Percentiles rank a stretch among this genome's conserved stretches.
phyloP scores from a whole-genome alignment of 208 protist genomes.

The Leishmania arabica region DNA sequence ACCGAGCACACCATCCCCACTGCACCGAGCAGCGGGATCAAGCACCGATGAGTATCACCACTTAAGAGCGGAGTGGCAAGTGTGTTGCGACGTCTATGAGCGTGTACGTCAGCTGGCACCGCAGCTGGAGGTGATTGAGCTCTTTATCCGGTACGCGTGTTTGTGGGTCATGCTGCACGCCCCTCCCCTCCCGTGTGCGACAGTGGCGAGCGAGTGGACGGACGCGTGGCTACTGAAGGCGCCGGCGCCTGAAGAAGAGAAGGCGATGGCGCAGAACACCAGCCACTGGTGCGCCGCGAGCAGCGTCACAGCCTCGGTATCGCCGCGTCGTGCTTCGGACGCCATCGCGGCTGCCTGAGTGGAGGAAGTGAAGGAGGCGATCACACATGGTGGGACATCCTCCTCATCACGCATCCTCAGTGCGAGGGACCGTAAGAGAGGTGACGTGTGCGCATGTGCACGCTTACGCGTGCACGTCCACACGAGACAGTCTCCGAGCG shows the following conservation, averaged over 20 bases:
- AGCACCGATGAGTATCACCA: not conserved
- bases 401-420: not conserved
- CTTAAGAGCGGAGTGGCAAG: not conserved
- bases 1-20: not conserved
- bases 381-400: not conserved
- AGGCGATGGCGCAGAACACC: not conserved
- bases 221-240: slow-evolving; percentile 4
- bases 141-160: slow-evolving; percentile 17
- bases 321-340: not conserved
- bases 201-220: not conserved
- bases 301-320: not conserved
- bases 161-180: slow-evolving; percentile 27
- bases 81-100: slow-evolving; percentile 6
- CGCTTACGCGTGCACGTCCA: not conserved
- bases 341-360: not conserved
- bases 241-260: not conserved
- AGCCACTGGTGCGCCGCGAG: not conserved
- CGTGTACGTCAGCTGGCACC: slow-evolving; percentile 14
- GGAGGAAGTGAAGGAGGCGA: not conserved
- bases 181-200: slow-evolving; percentile 1
- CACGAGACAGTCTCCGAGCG: not conserved
- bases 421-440: not conserved
- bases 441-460: not conserved
- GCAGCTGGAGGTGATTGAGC: slow-evolving; percentile 22
- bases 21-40: not conserved